A percentile compares a stretch with the other conserved stretches of the same genome.
phyloP scores from a whole-genome alignment of 345 rosid genomes.

The Mercurialis annua region DNA sequence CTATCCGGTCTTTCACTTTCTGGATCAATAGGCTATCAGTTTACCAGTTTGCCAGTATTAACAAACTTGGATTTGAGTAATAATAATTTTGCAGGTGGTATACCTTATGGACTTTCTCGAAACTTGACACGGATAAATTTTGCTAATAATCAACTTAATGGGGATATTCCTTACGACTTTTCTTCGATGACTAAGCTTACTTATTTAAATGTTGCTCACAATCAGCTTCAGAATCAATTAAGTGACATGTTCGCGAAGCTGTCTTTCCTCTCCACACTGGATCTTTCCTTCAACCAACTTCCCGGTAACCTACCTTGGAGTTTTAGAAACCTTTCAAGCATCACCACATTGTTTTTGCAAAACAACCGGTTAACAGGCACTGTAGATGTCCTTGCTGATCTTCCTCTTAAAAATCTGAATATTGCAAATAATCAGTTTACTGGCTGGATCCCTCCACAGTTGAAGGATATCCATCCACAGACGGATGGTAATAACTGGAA shows the following conservation, averaged over 20 bases:
- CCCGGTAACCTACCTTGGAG: constrained; percentile 72
- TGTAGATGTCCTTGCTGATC: constrained; percentile 68
- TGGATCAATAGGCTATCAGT: constrained; percentile 58
- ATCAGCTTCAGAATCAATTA: constrained; percentile 62
- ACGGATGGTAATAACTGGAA: constrained; percentile 76
- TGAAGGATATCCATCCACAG: constrained; percentile 50
- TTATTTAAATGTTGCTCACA: constrained; percentile 74
- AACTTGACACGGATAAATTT: constrained; percentile 65
- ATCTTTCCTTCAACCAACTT: constrained; percentile 69
- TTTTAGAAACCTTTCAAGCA: constrained; percentile 61
- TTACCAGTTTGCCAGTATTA: constrained; percentile 48
- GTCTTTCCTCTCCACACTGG: constrained; percentile 71
- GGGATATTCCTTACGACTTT: constrained; percentile 49
- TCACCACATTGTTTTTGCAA: constrained; percentile 71
- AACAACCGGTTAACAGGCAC: constrained; percentile 88
- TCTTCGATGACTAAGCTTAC: constrained; percentile 52
- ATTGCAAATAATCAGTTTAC: constrained; percentile 52
- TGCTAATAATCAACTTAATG: constrained; percentile 68
- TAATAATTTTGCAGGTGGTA: constrained; percentile 57
- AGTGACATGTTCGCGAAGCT: constrained; percentile 63
- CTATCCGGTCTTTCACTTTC: constrained; percentile 69
- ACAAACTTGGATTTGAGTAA: constrained; percentile 77
- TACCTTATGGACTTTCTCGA: constrained; percentile 62
- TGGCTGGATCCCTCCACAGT: constrained; percentile 62
- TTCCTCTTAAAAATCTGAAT: constrained; percentile 72